A percentile compares a stretch with the other conserved stretches of the same genome.
These are phyloP conservation scores for Apiotrichum mycotoxinovorans DNA, from an alignment of 1,284 basidiomycete genomes.

Conservation along the genomic window DNA sequence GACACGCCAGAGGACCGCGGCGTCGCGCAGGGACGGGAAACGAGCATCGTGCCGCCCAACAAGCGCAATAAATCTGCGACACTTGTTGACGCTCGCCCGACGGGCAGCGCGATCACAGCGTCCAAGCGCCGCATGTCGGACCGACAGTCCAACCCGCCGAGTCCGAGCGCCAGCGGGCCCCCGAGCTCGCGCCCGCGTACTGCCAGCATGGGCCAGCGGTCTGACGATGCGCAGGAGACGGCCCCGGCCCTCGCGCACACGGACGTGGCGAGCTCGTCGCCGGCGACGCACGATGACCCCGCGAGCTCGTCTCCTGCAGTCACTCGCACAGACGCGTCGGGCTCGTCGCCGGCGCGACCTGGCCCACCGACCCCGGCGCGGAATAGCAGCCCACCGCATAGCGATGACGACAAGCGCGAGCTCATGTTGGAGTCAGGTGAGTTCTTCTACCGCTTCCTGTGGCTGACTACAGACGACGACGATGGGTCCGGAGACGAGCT, in stretches of 20 bases:
- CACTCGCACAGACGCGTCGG: not conserved
- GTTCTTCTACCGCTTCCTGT: no score
- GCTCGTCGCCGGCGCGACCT: not conserved
- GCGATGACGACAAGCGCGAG: not conserved
- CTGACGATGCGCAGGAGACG: no score
- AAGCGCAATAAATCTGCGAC: no score
- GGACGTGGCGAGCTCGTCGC: no score
- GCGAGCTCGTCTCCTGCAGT: no score
- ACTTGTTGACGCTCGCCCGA: no score
- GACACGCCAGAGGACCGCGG: slow-evolving; percentile 54
- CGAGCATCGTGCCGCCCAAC: slow-evolving; percentile 11
- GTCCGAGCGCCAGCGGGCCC: not conserved
- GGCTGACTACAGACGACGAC: not conserved
- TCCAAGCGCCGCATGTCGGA: slow-evolving; percentile 13
- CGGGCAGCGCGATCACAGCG: no score
- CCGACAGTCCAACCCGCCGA: not conserved
- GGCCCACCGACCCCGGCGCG: no score
- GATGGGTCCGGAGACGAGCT: slow-evolving; percentile 3
- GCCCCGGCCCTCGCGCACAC: no score
- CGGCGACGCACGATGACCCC: no score
- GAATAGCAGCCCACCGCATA: no score
- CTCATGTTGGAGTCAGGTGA: not conserved
- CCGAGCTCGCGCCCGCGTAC: not conserved
- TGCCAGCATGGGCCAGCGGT: not conserved
- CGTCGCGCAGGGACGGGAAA: not conserved